Evolutionary conservation across 1,284 basidiomycete species (phyloP), one percentile per base, ranked within the genome.

Genomic region (Schizopora paradoxa): DNA sequence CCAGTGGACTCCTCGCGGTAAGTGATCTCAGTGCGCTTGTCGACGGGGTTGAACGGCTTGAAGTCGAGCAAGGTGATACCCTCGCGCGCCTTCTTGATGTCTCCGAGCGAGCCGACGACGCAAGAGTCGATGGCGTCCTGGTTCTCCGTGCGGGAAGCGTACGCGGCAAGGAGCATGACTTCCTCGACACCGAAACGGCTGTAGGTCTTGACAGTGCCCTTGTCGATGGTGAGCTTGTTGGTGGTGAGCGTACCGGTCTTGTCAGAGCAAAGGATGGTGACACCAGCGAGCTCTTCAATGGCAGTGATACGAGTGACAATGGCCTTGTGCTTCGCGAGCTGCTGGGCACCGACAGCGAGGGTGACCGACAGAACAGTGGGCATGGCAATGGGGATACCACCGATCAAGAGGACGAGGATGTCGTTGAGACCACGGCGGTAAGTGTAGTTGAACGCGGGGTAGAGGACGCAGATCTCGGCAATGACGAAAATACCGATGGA

Each of bases 371-470:
- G 69, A 57, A 97, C 93, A 56, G 91, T 95, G 58, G 93, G 93
- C 92, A 97, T 95, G 65, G 92, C 93, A 71, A 96, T 96, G 63
- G 94, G 94, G 62, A 97, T 96, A 79, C 93, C 93, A 77, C 93
- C 91, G 71, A 97, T 96, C 78, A 97, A 77, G 65, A 96, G 87
- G 58, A 96, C 91, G 40, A 96, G 80, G 70, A 96, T 93, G 76
- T 93, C 89, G 77, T 97, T 84, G 58, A 97, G 85, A 74, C 93
- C 93, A 55, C 84, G 85, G 62, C 93, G 91, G 76, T 98, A 98
- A 41, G 61, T 67, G 77, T 89, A 95, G 49, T 74, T 75, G 86
- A 88, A 94, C 37, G 80, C 86, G 45, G 89, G 86, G 66, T 94
- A 94, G 49, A 94, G 76, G 56, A 88, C 80, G 64, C 92, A 73